Base-by-base conservation (phyloP, 805 yeast species). In the Ogataea haglerorum region DNA sequence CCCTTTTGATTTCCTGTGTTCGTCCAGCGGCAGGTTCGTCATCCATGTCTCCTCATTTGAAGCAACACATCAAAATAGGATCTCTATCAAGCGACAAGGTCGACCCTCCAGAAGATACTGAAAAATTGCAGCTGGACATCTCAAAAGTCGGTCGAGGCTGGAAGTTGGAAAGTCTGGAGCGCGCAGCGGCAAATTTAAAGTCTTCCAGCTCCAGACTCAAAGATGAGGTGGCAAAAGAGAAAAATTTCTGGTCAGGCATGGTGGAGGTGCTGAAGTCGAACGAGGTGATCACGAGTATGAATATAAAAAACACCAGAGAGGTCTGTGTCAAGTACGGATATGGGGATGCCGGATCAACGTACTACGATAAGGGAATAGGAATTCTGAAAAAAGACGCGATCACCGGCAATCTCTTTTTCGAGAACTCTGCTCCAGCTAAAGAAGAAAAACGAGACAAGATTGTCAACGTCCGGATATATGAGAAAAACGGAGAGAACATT, bases 271-370 rank as follows among this genome's bases (percentile, higher is more conserved):
- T 74, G 12, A 55, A 68, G 35, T 60, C 65, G 4, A 68, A 73
- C 42, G 95, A 86, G 55, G 78, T 80, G 1, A 60, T 90, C 10
- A 80, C 82, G 54, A 85, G 84, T 50, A 70, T 82, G 18, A 72
- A 80, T 39, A 81, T 76, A 41, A 80, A 78, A 6, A 69, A 38
- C 7, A 75, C 78, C 8, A 66, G 65, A 42, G 66, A 71, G 2
- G 72, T 90, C 30, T 95, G 91, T 4, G 83, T 91, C 26, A 87
- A 85, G 53, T 93, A 85, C 56, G 98, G 98, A 0, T 91, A 77
- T 64, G 90, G 84, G 13, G 97, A 90, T 60, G 80, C 95, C 0
- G 99, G 98, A 0, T 85, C 95, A 1, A 75, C 69, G 15, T 87
- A 78, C 53, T 63, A 62, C 41, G 90, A 86, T 51, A 73, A 75